Base-by-base conservation (phyloP, 768 basidiomycete species). In the Hygrocybe coccinea region DNA sequence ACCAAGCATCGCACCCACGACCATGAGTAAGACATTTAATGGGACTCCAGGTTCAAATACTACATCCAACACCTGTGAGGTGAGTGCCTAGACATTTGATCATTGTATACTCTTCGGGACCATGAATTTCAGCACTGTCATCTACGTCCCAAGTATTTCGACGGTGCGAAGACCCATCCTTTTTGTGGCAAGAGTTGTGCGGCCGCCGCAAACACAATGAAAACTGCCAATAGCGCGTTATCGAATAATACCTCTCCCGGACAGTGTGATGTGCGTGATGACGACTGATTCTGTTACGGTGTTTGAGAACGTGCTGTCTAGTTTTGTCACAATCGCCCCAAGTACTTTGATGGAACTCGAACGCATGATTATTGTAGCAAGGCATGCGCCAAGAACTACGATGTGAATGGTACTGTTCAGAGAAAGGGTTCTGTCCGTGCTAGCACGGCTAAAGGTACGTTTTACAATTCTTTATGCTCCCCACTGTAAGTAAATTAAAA, bases 281-380 rank as follows among this genome's bases (percentile, higher is more conserved):
- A 59, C 53, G 43, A 36, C 60, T 50, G 56, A 35, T 9, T 45
- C 47, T 37, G 36, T 52, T 35, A 33, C n/a, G 24, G 24, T 44
- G 38, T 49, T 39, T 21, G 25, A 53, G 43, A 11, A 59, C 45
- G 43, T 35, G 47, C 62, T 53, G 45, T 19, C 12, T 60, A 86
- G 84, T 77, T 77, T 58, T 86, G 84, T 67, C 79, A 79, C 56
- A 74, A 74, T 56, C 77, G 81, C 38, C 83, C 84, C 38, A 86
- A 84, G 60, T 78, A 79, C 59, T 73, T 71, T 17, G 84, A 86
- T 61, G 80, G 81, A 14, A 76, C 74, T 8, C 77, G 76, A 50
- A 79, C 75, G 1, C 84, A 86, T 67, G 76, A 81, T 12, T 87
- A 77, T 64, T 86, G 85, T 61, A 71, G 83, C 62, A 86, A 82